Evolutionary conservation across 2,329 filamentous ascomycete genomes (phyloP).

Genomic region (Neophaeococcomyces mojaviensis): DNA sequence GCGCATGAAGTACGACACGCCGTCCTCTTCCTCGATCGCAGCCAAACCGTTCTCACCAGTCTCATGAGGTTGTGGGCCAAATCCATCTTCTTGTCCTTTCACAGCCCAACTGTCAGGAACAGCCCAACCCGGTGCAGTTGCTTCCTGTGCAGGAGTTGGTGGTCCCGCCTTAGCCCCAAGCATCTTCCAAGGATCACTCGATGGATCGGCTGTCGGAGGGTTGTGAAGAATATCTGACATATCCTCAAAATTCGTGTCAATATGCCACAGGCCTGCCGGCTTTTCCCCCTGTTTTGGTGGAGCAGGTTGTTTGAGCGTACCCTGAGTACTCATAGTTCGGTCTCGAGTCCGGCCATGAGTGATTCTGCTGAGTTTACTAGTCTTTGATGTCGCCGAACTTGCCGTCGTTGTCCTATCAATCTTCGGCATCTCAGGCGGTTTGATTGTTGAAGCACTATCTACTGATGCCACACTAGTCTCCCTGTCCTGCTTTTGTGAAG

Average conservation of each 20-base stretch:
- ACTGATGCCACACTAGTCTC: slow-evolving; percentile 27
- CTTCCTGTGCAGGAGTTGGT: slow-evolving; percentile 27
- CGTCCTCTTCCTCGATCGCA: slow-evolving; percentile 66
- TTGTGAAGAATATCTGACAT: slow-evolving; percentile 86
- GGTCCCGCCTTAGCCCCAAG: slow-evolving; percentile 22
- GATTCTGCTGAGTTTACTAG: slow-evolving; percentile 17
- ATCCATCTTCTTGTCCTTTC: slow-evolving; percentile 48
- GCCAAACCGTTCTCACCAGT: slow-evolving; percentile 58
- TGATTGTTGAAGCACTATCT: slow-evolving; percentile 26
- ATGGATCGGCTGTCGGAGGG: slow-evolving; percentile 42
- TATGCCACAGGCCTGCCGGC: slow-evolving; percentile 21
- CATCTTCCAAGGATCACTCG: slow-evolving; percentile 22
- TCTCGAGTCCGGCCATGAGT: slow-evolving; percentile 15
- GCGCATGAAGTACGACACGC: slow-evolving; percentile 78
- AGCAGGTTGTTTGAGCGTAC: slow-evolving; percentile 30
- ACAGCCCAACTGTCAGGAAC: slow-evolving; percentile 97
- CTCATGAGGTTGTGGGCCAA: slow-evolving; percentile 28
- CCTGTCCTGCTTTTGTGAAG: slow-evolving; percentile 22
- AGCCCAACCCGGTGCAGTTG: slow-evolving; percentile 64
- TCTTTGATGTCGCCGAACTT: slow-evolving; percentile 10
- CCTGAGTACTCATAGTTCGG: slow-evolving; percentile 32
- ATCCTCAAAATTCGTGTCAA: slow-evolving; percentile 81
- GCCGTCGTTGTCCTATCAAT: slow-evolving; percentile 20
- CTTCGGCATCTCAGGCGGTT: slow-evolving; percentile 20
- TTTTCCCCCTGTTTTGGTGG: slow-evolving; percentile 26